Conservation (phyloP, 345 rosid genomes). For the Aquilaria yunnanensis region DNA sequence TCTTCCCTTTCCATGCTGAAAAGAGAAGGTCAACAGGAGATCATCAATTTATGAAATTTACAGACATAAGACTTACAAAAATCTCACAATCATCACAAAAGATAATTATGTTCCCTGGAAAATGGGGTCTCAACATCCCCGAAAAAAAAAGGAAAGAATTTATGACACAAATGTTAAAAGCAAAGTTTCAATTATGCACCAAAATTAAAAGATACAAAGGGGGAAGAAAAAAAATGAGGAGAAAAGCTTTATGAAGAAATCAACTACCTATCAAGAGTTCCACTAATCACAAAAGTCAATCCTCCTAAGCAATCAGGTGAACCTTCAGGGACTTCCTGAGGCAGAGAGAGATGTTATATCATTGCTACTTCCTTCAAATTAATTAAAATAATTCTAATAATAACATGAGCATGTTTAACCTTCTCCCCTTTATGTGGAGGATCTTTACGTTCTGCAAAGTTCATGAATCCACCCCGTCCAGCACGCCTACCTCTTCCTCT, state of each 20-base stretch:
- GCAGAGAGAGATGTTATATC: slow-evolving; percentile 14
- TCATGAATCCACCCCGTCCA: slow-evolving; percentile 91
- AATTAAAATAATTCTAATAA: slow-evolving; percentile 4
- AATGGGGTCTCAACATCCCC: too few relatives aligned
- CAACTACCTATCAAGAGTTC: slow-evolving; percentile 94
- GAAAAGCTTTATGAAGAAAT: slow-evolving; percentile 9
- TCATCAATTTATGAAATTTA: too few relatives aligned
- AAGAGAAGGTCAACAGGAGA: too few relatives aligned
- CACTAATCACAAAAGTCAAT: slow-evolving; percentile 91
- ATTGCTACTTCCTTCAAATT: neutral
- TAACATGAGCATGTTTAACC: slow-evolving; percentile 29
- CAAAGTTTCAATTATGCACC: neutral
- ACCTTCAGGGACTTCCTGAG: slow-evolving; percentile 99
- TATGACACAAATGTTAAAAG: neutral
- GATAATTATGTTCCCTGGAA: too few relatives aligned
- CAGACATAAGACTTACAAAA: too few relatives aligned
- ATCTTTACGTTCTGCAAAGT: slow-evolving; percentile 94
- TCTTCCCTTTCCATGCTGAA: too few relatives aligned
- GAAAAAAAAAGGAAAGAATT: too few relatives aligned
- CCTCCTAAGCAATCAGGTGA: slow-evolving; percentile 81
- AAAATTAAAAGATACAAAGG: neutral
- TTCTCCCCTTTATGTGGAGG: slow-evolving; percentile 99
- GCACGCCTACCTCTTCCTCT: slow-evolving; percentile 90
- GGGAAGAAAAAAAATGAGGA: slow-evolving; percentile 4
- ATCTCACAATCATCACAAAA: too few relatives aligned